phyloP scores from a whole-genome alignment of 345 rosid species.

The Leavenworthia alabamica region DNA sequence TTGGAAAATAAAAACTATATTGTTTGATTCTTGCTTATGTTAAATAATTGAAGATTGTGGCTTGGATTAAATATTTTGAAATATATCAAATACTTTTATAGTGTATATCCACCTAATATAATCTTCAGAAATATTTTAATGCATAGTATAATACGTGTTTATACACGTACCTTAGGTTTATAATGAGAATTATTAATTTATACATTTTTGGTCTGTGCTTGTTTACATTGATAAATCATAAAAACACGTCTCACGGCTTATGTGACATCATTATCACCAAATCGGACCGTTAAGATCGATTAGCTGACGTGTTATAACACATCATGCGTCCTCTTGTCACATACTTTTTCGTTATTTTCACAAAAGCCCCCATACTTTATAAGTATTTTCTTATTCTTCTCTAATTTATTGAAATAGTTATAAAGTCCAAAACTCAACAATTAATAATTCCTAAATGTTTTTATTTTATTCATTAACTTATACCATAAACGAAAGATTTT shows the following conservation, averaged over 20 bases:
- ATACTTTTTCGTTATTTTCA: conserved; percentile 2
- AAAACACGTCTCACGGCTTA: no score
- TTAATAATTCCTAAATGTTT: no score
- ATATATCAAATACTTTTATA: no score
- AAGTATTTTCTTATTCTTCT: neutral
- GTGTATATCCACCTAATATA: no score
- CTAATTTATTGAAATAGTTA: neutral
- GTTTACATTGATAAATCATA: no score
- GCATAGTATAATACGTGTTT: neutral
- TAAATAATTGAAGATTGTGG: neutral
- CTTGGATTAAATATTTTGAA: no score
- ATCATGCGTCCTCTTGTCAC: conserved; percentile 22
- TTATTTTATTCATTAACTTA: neutral
- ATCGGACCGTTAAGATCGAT: conserved; percentile 23
- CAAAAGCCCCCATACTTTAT: neutral
- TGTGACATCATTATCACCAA: conserved; percentile 23
- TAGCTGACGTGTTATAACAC: conserved; percentile 27
- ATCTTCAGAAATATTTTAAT: no score
- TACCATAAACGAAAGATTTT: neutral
- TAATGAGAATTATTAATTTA: no score
- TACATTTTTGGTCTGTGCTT: no score
- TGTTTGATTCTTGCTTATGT: neutral
- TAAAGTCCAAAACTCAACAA: neutral
- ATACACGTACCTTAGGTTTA: conserved; percentile 5
- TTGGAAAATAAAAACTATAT: neutral